Base-by-base conservation (phyloP, 2,329 filamentous ascomycete species). In the Cercospora brassicicola region DNA sequence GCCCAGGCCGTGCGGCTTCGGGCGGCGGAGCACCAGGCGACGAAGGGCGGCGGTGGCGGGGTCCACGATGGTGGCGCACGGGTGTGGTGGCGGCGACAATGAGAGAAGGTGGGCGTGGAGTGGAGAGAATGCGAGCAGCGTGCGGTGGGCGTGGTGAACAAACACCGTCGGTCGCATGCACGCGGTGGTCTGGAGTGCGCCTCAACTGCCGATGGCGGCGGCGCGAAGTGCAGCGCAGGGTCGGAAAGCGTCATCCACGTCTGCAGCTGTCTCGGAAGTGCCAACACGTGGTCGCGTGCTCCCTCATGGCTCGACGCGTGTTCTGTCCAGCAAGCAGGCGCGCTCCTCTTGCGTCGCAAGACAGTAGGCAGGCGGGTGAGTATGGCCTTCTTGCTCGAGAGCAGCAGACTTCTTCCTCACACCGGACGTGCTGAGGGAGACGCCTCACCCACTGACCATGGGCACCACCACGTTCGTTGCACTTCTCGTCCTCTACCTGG, bases 151-250 rank as follows among this genome's bases (percentile, higher is more conserved):
- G 36, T 42, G 36, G 36, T 51, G 20, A 26, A 51, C 45, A 51
- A 51, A 11, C 42, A 48, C 42, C 9, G 42, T 48, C 42, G 42
- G n/a, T 23, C 42, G 42, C 42, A 48, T 48, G 18, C 42, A 23
- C 11, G 42, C 36, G 36, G 36, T 42, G 36, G 36, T 42, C 36
- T 42, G 59, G 33, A 39, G 20, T 33, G 59, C n/a, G 59, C 31
- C 56, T 59, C 28, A 20, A 36, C 56, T 31, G 53, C 53, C 53
- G 53, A 56, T 30, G 53, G 53, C 53, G 53, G 53, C 53, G 33
- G 33, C 33, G 33, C 33, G 33, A 39, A 7, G 33, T 39, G 53
- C 53, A 7, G 33, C 15, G 53, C 53, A 28, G 42, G 42, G 61
- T 31, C 61, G 45, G 61, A 48, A 42, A 31, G 53, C 62, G 62